A percentile compares a stretch with the other conserved stretches of the same genome.
phyloP scores from a whole-genome alignment of 306 rosid genomes.

The Malus asiatica region DNA sequence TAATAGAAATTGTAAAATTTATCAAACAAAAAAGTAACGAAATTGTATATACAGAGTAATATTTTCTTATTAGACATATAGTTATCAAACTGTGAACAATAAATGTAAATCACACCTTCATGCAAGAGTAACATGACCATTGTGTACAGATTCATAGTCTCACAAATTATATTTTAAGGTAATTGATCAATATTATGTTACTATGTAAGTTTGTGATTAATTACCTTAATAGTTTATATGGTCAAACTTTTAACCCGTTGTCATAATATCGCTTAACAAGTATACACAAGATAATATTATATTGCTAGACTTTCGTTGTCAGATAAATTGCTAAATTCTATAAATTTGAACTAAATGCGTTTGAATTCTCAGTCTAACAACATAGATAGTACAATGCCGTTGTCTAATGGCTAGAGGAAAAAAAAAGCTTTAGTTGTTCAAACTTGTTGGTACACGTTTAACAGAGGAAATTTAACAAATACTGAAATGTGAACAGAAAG shows the following conservation, averaged over 20 bases:
- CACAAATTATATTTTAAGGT: background rate
- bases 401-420: background rate
- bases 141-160: background rate
- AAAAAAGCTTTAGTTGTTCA: too few species aligned
- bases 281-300: background rate
- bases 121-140: background rate
- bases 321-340: background rate
- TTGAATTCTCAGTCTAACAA: too few species aligned
- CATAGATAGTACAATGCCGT: background rate
- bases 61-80: background rate
- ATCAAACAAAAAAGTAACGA: too few species aligned
- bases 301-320: background rate
- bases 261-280: background rate
- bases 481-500: background rate
- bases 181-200: background rate
- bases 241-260: background rate
- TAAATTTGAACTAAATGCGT: too few species aligned
- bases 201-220: background rate
- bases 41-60: background rate
- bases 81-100: background rate
- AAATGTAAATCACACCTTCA: background rate
- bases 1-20: background rate
- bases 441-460: background rate
- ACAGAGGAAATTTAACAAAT: background rate
- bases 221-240: too few species aligned